Base-by-base conservation (phyloP, 345 rosid genomes). In the Brassica incana region DNA sequence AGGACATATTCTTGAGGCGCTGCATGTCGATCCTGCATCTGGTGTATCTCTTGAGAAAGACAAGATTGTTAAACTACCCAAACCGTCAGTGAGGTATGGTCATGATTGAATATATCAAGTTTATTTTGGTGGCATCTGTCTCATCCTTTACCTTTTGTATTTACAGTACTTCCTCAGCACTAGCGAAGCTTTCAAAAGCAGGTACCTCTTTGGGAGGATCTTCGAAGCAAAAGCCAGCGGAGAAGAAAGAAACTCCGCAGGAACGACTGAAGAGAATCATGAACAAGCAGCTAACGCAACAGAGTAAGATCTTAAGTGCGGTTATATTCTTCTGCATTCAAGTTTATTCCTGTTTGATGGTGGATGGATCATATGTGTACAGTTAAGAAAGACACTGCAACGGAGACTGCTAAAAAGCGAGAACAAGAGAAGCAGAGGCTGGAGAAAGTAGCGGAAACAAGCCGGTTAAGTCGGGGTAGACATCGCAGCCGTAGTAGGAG, bases 11-110 rank as follows among this genome's bases (percentile, higher is more conserved):
- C 98, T 96, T 68, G 99, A 93, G 87, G 99, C 99, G 36, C 82
- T 96, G 80, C 95, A 95, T 85, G 89, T 93, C 77, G 98, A 95
- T 84, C 99, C 99, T 79, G 99, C 98, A 43, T 88, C 98, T 77
- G 98, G 97, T 83, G 85, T 90, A 45, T 85, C 97, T 35, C 85
- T 88, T 71, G 98, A 92, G 59, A 93, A 89, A 83, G 97, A 91
- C 70, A 95, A 90, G 82, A 76, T 67, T 74, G 16, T 59, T 29
- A 88, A 88, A 83, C 78, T 77, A 18, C 71, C 78, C 65, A 93
- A 88, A 84, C 89, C 90, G 64, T 67, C 76, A 50, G 87, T 74
- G 69, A 93, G 96, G 99, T 93, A 83, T 78, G 33, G 59, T 16
- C 23, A 20, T 61, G 48, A 12, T 29, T 52, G 16, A 62, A 43